phyloP scores from a whole-genome alignment of 768 basidiomycete genomes.

The Filobasidium floriforme region DNA sequence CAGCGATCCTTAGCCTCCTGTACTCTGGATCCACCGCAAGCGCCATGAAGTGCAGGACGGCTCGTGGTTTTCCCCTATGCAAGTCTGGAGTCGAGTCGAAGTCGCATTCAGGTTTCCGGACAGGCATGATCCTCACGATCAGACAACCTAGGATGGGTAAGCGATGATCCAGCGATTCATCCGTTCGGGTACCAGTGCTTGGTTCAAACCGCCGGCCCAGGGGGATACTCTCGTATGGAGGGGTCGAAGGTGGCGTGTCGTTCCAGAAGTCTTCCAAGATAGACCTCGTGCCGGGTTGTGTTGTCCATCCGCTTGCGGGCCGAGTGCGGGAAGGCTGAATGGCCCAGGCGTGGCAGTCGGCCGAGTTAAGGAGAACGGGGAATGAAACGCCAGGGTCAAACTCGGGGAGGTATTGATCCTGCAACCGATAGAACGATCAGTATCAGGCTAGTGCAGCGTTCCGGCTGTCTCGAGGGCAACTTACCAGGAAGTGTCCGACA shows the following conservation, averaged over 20 bases:
- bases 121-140: neutral
- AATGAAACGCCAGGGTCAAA: slow-evolving; percentile 16
- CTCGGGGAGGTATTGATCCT: slow-evolving; percentile 14
- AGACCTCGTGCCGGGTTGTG: neutral
- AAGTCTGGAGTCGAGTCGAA: no score
- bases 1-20: neutral
- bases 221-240: neutral
- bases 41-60: neutral
- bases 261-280: neutral
- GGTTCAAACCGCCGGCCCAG: neutral
- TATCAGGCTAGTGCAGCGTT: neutral
- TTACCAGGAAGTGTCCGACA: slow-evolving; percentile 15
- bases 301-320: neutral
- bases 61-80: neutral
- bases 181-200: neutral
- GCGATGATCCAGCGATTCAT: neutral
- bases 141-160: slow-evolving; percentile 1
- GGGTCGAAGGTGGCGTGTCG: neutral
- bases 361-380: slow-evolving; percentile 10
- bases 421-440: neutral
- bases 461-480: neutral
- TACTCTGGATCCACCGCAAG: slow-evolving; percentile 1
- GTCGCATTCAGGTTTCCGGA: no score
- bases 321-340: neutral
- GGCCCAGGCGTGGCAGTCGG: slow-evolving; percentile 7